Evolutionary conservation across 805 yeast species (phyloP).

Genomic region (Candida wancherniae): DNA sequence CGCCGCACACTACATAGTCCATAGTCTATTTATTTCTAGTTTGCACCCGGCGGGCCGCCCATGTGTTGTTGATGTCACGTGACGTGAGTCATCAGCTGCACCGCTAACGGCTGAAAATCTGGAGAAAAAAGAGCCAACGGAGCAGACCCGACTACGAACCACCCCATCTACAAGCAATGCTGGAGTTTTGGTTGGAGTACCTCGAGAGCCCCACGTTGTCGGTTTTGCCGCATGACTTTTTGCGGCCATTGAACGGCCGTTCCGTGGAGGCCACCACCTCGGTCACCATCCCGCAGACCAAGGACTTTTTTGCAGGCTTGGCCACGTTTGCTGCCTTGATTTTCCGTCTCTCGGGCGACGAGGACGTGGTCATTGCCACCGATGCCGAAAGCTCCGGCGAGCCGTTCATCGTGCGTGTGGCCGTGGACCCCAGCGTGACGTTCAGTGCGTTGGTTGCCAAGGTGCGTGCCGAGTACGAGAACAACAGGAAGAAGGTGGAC

Average conservation of each 20-base stretch:
- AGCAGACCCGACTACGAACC: neutral
- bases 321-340: conserved; percentile 67
- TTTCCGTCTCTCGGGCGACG: conserved; percentile 86
- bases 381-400: conserved; percentile 36
- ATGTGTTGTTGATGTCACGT: no score
- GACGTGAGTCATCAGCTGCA: no score
- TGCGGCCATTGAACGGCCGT: conserved; percentile 67
- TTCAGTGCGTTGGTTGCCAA: conserved; percentile 50
- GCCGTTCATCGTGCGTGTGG: conserved; percentile 60
- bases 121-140: neutral
- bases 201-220: conserved; percentile 81
- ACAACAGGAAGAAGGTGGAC: conserved; percentile 35
- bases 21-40: neutral
- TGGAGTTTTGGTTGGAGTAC: conserved; percentile 52
- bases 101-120: no score
- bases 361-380: conserved; percentile 84
- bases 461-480: conserved; percentile 39
- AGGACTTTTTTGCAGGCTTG: conserved; percentile 48
- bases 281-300: conserved; percentile 19
- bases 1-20: neutral
- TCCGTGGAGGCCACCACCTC: conserved; percentile 56
- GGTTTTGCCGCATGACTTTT: conserved; percentile 82
- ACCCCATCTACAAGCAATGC: conserved; percentile 3
- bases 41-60: no score
- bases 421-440: conserved; percentile 49